Evolutionary conservation across 108 stramenopile species (phyloP).

Genomic region (Ochromonas danica): DNA sequence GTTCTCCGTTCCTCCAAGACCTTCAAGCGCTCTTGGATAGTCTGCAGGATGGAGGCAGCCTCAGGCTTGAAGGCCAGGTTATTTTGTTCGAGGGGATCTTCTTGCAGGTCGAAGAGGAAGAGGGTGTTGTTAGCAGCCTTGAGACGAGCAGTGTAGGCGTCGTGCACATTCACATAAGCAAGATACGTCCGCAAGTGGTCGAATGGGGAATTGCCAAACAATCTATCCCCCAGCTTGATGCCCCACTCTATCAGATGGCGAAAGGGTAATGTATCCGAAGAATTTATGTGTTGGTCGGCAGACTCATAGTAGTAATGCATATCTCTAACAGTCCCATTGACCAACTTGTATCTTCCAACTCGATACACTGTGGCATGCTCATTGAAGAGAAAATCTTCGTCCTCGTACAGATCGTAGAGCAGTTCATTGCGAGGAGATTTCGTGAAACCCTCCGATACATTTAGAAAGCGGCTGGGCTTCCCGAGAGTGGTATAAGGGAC

Average conservation of each 20-base stretch:
- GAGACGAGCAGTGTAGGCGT: neutral
- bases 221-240: too few species aligned
- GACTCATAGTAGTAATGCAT: slow-evolving; percentile 9
- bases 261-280: neutral
- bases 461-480: neutral
- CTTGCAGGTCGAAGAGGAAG: neutral
- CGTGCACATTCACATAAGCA: neutral
- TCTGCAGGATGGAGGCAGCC: neutral
- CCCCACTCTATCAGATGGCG: neutral
- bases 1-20: neutral
- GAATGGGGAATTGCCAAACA: slow-evolving; percentile 5
- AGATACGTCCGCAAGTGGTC: neutral
- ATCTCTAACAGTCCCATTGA: slow-evolving; percentile 26
- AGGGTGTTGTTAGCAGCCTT: neutral
- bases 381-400: neutral
- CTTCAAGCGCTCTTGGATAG: neutral
- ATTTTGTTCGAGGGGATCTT: neutral
- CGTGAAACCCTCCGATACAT: neutral
- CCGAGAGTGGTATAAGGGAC: neutral
- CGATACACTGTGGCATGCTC: slow-evolving; percentile 2
- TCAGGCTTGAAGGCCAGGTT: slow-evolving; percentile 22
- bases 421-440: slow-evolving; percentile 6
- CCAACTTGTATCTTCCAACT: neutral
- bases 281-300: neutral
- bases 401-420: slow-evolving; percentile 4